Conservation (phyloP, 2,329 filamentous ascomycete genomes). For the Aureobasidium sp. region DNA sequence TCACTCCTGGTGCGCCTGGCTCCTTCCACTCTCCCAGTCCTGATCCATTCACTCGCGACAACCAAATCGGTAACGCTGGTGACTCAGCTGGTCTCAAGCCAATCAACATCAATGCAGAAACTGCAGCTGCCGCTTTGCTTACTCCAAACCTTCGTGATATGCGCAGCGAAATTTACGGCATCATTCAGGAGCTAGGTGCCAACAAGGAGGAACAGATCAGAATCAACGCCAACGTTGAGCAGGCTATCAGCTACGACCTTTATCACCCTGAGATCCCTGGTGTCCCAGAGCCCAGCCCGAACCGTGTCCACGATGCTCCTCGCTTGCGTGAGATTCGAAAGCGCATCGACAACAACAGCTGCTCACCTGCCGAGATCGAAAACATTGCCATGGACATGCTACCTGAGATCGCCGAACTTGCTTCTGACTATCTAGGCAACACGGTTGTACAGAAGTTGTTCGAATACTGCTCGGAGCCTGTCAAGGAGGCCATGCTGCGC, state of each 20-base stretch:
- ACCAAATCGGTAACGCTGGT: constrained; percentile 33
- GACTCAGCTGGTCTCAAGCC: constrained; percentile 26
- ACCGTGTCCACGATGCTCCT: constrained; percentile 83
- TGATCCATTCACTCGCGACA: constrained; percentile 59
- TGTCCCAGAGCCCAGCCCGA: constrained; percentile 79
- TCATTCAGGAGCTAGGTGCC: constrained; percentile 82
- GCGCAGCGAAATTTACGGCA: constrained; percentile 71
- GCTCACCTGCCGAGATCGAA: constrained; percentile 81
- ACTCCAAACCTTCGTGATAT: constrained; percentile 70
- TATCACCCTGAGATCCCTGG: constrained; percentile 81
- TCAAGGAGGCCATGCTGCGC: constrained; percentile 82
- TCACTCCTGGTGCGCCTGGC: constrained; percentile 81
- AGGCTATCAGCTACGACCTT: constrained; percentile 62
- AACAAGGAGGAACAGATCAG: constrained; percentile 65
- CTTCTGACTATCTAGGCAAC: constrained; percentile 95
- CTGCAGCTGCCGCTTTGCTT: constrained; percentile 47
- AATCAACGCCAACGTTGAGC: constrained; percentile 65
- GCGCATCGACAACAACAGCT: constrained; percentile 89
- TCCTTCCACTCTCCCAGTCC: constrained; percentile 86
- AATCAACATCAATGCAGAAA: constrained; percentile 34
- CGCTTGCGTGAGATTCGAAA: constrained; percentile 94
- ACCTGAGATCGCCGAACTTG: constrained; percentile 86
- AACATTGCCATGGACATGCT: constrained; percentile 89
- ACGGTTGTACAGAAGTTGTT: constrained; percentile 99
- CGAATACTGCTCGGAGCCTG: constrained; percentile 83